Base-by-base conservation (phyloP, 371 early-diverging fungal species). In the Gilbertella persicaria region DNA sequence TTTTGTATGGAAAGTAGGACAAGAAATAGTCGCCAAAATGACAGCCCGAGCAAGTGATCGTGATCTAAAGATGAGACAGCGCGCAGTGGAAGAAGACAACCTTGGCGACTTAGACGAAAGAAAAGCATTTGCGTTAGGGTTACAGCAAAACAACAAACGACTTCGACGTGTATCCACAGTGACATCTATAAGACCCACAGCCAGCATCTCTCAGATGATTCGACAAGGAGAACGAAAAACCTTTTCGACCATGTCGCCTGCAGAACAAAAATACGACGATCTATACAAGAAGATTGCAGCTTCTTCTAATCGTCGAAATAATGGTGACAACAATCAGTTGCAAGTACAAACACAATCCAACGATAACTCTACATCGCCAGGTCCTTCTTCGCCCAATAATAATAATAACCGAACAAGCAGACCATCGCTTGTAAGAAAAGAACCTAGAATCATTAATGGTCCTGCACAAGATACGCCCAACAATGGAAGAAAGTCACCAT, bases 1-100 rank as follows among this genome's bases (percentile, higher is more conserved):
- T 8, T 83, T 91, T 65, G 76, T 93, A 0, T 93, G 92, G 92
- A 73, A 75, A 44, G 58, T 91, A 2, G 64, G 75, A 3, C 62
- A 68, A 21, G 79, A 82, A 5, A 60, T 89, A 19, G 62, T 79
- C n/a, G 60, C 62, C 5, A 71, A 79, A 35, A 85, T 85, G 80
- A 55, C 53, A 24, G 57, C 73, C n/a, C 50, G 78, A 2, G 59
- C 67, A 0, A 39, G 29, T 17, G 68, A 70, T 6, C 49, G 58
- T 19, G 64, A 61, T 20, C 26, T 42, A 13, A 55, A 53, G 35
- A 23, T 30, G 19, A 19, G 33, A 54, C 25, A 60, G 48, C 39
- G 29, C 19, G 2, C 42, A 28, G 50, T 44, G 13, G 46, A 58
- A 14, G 47, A 36, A 10, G 44, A 28, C 2, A 19, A 19, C 10